A percentile compares a stretch with the other conserved stretches of the same genome.
Conservation (phyloP, 1,139 yeast genomes). For the Taphrina deformans region DNA sequence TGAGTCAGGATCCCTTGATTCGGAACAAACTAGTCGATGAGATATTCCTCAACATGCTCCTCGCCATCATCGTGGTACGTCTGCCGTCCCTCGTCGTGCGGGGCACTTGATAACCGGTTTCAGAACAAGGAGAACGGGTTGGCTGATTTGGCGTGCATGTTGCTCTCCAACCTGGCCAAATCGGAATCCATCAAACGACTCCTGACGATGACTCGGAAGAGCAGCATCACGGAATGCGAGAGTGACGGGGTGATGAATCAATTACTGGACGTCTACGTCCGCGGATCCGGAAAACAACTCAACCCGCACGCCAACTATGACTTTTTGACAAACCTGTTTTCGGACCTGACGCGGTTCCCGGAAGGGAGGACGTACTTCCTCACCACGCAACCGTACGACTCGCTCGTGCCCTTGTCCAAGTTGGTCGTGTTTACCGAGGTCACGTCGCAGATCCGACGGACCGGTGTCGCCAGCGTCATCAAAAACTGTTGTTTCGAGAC, state of each 20-base stretch:
- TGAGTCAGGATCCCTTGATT: constrained; percentile 67
- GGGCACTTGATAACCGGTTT: too few species aligned
- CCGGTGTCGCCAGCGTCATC: constrained; percentile 89
- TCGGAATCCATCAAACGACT: constrained; percentile 62
- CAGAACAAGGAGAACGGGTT: constrained; percentile 57
- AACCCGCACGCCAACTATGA: constrained; percentile 76
- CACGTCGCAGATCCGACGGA: constrained; percentile 74
- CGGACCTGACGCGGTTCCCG: constrained; percentile 76
- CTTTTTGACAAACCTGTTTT: constrained; percentile 82
- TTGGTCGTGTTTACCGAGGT: constrained; percentile 80
- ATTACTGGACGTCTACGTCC: constrained; percentile 85
- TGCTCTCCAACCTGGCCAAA: constrained; percentile 82
- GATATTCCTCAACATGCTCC: constrained; percentile 54
- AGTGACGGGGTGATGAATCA: constrained; percentile 71
- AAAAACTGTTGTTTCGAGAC: constrained; percentile 86
- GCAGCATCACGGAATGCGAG: constrained; percentile 52
- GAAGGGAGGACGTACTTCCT: constrained; percentile 76
- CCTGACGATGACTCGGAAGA: constrained; percentile 43
- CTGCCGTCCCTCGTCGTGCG: too few species aligned
- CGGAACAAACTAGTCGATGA: constrained; percentile 68
- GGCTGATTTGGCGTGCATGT: constrained; percentile 80
- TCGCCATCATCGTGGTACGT: constrained; percentile 36
- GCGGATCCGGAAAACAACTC: constrained; percentile 70
- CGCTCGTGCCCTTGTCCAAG: constrained; percentile 76
- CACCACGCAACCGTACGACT: constrained; percentile 68